Conservation (phyloP, 2,329 filamentous ascomycete genomes). For the Colletotrichum caudatum region DNA sequence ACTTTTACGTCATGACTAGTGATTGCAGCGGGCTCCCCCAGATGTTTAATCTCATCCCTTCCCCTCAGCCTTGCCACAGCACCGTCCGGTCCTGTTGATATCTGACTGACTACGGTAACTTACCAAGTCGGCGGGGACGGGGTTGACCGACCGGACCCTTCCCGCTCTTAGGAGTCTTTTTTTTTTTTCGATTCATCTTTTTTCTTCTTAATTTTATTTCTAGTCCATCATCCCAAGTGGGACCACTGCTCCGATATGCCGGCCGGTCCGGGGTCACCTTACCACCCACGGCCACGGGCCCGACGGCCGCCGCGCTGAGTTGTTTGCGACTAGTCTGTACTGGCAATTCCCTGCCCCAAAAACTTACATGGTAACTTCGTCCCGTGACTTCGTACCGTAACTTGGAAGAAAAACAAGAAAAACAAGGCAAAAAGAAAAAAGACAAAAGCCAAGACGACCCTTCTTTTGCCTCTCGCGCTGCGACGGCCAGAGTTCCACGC, state of each 20-base stretch:
- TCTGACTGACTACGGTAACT: no score
- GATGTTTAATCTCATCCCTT: conserved; percentile 12
- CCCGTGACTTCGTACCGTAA: no score
- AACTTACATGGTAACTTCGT: no score
- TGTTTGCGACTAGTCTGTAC: no score
- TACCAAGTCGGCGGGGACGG: not conserved
- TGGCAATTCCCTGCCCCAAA: no score
- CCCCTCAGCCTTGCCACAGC: conserved; percentile 2
- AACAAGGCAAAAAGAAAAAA: not conserved
- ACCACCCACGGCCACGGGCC: not conserved
- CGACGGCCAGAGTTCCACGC: conserved; percentile 12
- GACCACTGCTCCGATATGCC: not conserved
- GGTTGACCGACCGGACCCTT: not conserved
- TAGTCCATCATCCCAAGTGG: not conserved
- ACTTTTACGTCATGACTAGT: not conserved
- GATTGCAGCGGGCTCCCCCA: not conserved
- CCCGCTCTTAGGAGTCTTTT: not conserved
- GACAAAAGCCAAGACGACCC: not conserved
- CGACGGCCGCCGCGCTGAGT: no score
- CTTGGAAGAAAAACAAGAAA: no score
- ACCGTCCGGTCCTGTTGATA: not conserved
- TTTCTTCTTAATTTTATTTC: not conserved
- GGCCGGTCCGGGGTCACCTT: not conserved
- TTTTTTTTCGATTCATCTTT: not conserved
- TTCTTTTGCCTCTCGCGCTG: not conserved